Evolutionary conservation across 352 stramenopile genomes (phyloP), one percentile per base, ranked within the genome.

Genomic region (Phytophthora cajani): DNA sequence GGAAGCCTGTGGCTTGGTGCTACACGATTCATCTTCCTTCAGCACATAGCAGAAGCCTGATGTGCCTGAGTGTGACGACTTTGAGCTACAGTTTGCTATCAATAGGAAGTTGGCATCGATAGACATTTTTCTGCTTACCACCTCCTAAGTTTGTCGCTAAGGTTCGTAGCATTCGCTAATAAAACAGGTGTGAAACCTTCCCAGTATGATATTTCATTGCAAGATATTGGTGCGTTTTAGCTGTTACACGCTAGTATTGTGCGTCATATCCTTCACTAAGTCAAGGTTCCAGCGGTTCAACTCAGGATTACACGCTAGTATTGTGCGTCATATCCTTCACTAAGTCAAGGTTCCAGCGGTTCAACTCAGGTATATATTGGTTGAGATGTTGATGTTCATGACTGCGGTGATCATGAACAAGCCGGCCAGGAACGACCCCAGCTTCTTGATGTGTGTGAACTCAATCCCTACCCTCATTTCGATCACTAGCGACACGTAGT

Each of bases 341-440:
- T 16, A 49, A 14, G 42, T 49, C 17, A 10, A 49, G 5, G 12
- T n/a, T 44, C 8, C 16, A n/a, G 38, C 16, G 16, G 12, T 30
- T 51, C 62, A 63, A 25, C 53, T 68, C 27, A 80, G 32, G 53
- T 77, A 81, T 9, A 79, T 30, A 12, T 66, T 51, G 10, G 63
- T 68, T 23, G 72, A 71, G 0, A 79, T 70, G 9, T 44, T 46
- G 51, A 75, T 75, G 56, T 82, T 80, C 49, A 76, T 46, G 4
- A 74, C 62, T 0, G 66, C 58, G 14, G 42, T 36, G n/a, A 64
- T 51, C 56, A 50, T 57, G 46, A 58, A 64, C 16, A 69, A 16
- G n/a, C 71, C 58, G 1, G 55, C 65, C 42, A 80, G 46, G 44
- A 73, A 78, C 2, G 62, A 62, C 8, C 64, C 27, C 2, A 67